Base-by-base conservation (phyloP, 2,329 filamentous ascomycete genomes). In the Dryadomyces quercus-mongolicae region DNA sequence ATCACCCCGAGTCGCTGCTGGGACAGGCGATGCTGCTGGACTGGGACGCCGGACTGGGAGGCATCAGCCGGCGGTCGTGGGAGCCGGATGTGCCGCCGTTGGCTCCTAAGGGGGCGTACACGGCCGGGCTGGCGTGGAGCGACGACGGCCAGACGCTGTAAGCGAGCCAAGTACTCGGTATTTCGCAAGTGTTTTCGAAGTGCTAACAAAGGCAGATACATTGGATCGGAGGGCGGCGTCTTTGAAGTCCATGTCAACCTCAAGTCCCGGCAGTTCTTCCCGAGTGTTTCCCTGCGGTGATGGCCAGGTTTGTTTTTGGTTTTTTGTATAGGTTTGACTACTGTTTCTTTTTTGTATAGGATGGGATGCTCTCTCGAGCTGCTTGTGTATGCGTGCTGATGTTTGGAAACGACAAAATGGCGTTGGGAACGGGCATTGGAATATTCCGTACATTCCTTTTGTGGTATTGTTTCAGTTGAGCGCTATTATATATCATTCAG, bases 181-280 rank as follows among this genome's bases (percentile, higher is more conserved):
- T n/a, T n/a, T n/a, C n/a, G n/a, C n/a, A n/a, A n/a, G n/a, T 12
- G 36, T 13, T 4, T 13, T 5, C 3, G 15, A 40, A 40, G 36
- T 36, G 48, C 65, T 66, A 53, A 65, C 61, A 49, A 18, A 38
- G 55, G 4, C 52, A 85, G 81, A 54, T 84, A 78, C 61, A 71
- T 84, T 44, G 82, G 78, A 20, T 78, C 81, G 38, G 82, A 88
- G 63, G 82, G 87, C 60, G 86, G 86, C 54, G 84, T 91, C 53
- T 88, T 88, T 62, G 85, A 90, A 68, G 81, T 88, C 61, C 77
- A 75, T 38, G 75, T 91, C 59, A 82, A 88, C 63, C 61, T 82
- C 18, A 73, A 78, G 50, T 74, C 71, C 55, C 74, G 86, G 56
- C 86, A 81, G 66, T 69, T 75, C 36, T 77, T 74, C 58, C 78